A percentile compares a stretch with the other conserved stretches of the same genome.
Evolutionary conservation across 441 rosid genomes (phyloP).

Genomic region (Eruca vesicaria): DNA sequence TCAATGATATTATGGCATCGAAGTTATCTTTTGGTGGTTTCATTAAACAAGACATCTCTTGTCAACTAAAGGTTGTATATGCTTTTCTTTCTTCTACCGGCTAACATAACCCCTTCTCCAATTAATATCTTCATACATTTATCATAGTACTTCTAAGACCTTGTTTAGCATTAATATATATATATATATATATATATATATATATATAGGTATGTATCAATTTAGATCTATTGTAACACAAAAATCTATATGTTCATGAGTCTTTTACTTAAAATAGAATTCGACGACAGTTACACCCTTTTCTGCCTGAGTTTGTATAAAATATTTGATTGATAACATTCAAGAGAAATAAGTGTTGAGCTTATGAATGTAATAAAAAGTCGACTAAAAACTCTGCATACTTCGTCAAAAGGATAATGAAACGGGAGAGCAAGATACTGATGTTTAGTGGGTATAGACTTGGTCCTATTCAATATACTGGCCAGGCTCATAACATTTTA

Average conservation of each 20-base stretch:
- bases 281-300: not conserved
- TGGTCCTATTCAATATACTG: not conserved
- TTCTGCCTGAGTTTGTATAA: not conserved
- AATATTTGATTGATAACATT: not conserved
- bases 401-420: not conserved
- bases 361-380: not conserved
- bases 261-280: no score
- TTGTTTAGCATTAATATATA: no score
- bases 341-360: not conserved
- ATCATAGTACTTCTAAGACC: no score
- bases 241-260: no score
- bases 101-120: not conserved
- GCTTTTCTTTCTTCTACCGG: no score
- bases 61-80: not conserved
- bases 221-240: no score
- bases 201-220: no score
- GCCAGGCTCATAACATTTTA: not conserved
- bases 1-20: slow-evolving; percentile 18
- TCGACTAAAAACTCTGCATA: not conserved
- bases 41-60: slow-evolving; percentile 21
- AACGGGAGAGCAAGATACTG: slow-evolving; percentile 3
- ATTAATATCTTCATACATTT: no score
- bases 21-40: slow-evolving; percentile 19
- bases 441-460: not conserved
- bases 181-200: no score